phyloP scores from a whole-genome alignment of 1,284 basidiomycete genomes.

The Ustilago nuda region DNA sequence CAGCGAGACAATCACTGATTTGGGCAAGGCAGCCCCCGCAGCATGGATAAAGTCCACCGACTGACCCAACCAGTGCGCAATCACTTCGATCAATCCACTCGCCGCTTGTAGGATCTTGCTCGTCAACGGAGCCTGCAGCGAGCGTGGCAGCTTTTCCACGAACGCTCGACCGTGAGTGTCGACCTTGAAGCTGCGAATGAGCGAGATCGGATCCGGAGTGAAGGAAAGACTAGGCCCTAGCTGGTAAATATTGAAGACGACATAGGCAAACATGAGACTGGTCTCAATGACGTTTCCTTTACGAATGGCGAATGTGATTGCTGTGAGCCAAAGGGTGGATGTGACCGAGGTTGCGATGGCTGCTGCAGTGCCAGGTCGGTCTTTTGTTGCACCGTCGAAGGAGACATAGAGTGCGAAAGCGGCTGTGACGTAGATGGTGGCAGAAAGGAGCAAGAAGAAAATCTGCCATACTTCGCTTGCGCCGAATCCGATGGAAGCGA shows the following conservation, averaged over 20 bases:
- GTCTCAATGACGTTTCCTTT: slow-evolving; percentile 69
- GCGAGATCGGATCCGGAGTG: slow-evolving; percentile 62
- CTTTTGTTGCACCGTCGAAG: slow-evolving; percentile 63
- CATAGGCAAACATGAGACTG: slow-evolving; percentile 66
- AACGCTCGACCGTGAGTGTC: slow-evolving; percentile 42
- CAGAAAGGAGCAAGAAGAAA: slow-evolving; percentile 63
- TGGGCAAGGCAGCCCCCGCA: slow-evolving; percentile 60
- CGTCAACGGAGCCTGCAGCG: slow-evolving; percentile 31
- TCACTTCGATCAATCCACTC: slow-evolving; percentile 44
- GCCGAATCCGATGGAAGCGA: slow-evolving; percentile 60
- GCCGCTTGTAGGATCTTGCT: slow-evolving; percentile 45
- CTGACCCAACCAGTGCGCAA: slow-evolving; percentile 58
- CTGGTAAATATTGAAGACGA: slow-evolving; percentile 67
- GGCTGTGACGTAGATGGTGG: slow-evolving; percentile 64
- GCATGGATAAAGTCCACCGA: slow-evolving; percentile 58
- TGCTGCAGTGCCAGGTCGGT: slow-evolving; percentile 58
- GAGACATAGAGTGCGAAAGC: slow-evolving; percentile 62
- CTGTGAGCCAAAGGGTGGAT: slow-evolving; percentile 65
- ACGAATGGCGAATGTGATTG: slow-evolving; percentile 65
- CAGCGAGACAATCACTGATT: slow-evolving; percentile 63
- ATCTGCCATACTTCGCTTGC: slow-evolving; percentile 66
- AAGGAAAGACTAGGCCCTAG: slow-evolving; percentile 59
- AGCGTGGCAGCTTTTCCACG: slow-evolving; percentile 33
- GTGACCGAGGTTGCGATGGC: slow-evolving; percentile 64
- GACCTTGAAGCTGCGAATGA: slow-evolving; percentile 65